Evolutionary conservation across 73 alveolate genomes (phyloP).

Genomic region (Paramecium octaurelia): DNA sequence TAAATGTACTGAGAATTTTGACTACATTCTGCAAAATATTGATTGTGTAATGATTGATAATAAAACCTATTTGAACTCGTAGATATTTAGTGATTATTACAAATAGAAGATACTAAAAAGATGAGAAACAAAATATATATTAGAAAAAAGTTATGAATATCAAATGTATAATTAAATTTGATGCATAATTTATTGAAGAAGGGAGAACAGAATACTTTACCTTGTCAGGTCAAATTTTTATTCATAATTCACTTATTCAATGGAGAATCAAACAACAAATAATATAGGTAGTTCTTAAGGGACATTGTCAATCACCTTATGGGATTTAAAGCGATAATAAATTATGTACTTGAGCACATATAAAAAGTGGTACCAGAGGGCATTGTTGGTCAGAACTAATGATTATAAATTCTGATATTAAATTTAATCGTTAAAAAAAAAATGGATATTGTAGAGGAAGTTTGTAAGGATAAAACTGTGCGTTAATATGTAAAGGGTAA

Average conservation of each 20-base stretch:
- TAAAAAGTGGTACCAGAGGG: neutral
- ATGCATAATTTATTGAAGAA: neutral
- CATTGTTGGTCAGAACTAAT: neutral
- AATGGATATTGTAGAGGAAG: constrained; percentile 16
- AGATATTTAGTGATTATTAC: too few species aligned
- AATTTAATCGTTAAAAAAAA: constrained; percentile 9
- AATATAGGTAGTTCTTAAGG: neutral
- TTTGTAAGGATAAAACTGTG: neutral
- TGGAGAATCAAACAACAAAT: neutral
- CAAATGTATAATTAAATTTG: neutral
- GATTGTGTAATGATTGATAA: too few species aligned
- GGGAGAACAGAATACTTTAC: neutral
- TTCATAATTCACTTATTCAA: neutral
- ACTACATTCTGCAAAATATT: too few species aligned
- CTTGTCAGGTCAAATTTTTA: neutral
- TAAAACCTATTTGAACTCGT: too few species aligned
- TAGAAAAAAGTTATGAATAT: too few species aligned
- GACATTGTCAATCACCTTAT: neutral
- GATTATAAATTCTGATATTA: constrained; percentile 41
- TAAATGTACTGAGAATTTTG: too few species aligned
- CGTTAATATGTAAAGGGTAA: constrained; percentile 64
- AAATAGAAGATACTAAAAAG: too few species aligned
- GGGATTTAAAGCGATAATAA: neutral
- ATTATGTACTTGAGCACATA: neutral
- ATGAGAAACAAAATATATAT: too few species aligned